phyloP scores from a whole-genome alignment of 83 land plant genomes.

The Thuja plicata region DNA sequence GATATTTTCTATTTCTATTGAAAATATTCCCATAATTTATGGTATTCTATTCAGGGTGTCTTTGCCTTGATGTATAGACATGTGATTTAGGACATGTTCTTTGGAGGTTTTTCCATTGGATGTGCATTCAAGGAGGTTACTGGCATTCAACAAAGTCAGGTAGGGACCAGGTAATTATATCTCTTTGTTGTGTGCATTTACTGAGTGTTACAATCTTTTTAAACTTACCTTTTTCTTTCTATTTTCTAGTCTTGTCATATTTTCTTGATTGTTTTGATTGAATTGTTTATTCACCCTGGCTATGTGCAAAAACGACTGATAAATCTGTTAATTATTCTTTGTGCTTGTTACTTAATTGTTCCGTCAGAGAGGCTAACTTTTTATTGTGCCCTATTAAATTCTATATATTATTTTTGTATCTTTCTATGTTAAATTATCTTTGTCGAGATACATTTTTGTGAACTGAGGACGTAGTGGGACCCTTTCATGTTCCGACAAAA shows the following conservation, averaged over 20 bases:
- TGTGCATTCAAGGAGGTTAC: slow-evolving; percentile 83
- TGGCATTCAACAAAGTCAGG: slow-evolving; percentile 90
- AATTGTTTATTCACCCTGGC: background rate
- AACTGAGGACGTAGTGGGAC: background rate
- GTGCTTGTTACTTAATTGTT: background rate
- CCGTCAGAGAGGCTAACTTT: background rate
- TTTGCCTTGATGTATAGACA: too few species aligned
- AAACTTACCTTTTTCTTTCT: background rate
- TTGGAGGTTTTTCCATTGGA: too few species aligned
- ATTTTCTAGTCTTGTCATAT: background rate
- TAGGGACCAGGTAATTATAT: slow-evolving; percentile 10
- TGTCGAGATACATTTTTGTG: background rate
- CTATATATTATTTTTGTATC: background rate
- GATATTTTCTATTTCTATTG: too few species aligned
- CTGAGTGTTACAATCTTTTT: slow-evolving; percentile 2
- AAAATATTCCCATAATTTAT: too few species aligned
- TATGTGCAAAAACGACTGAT: background rate
- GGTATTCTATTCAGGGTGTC: too few species aligned
- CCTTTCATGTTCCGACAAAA: background rate
- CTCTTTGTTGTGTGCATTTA: background rate
- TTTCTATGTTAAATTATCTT: background rate
- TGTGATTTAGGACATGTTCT: too few species aligned
- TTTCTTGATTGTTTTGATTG: background rate
- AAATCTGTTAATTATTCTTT: background rate
- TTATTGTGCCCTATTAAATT: background rate